Conservation (phyloP, 306 rosid species). For the Castanea sativa region DNA sequence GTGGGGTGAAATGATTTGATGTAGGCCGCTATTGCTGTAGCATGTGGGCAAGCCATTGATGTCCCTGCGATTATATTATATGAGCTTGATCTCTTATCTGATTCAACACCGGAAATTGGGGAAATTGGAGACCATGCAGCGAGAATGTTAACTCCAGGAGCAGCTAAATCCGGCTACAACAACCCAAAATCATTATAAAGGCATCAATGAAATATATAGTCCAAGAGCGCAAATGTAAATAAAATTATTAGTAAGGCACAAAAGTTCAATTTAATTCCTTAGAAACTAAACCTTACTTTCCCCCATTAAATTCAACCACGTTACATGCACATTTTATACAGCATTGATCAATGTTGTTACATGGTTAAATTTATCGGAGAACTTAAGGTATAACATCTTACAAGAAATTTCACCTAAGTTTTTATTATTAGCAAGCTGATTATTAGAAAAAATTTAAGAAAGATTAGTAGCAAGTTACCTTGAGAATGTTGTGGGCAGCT, state of each 20-base stretch:
- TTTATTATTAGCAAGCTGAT: no score
- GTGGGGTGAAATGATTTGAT: conserved; percentile 4
- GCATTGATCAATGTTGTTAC: no score
- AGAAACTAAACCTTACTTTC: no score
- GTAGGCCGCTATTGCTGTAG: neutral
- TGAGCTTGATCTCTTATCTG: neutral
- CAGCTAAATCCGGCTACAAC: conserved; percentile 26
- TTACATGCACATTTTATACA: no score
- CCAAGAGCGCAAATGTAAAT: neutral
- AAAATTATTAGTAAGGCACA: neutral
- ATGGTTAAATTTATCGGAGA: no score
- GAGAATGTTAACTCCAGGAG: conserved; percentile 23
- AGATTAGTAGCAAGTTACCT: conserved; percentile 16
- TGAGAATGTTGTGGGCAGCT: conserved; percentile 32
- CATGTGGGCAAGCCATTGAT: conserved; percentile 19
- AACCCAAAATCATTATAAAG: neutral
- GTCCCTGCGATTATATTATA: conserved; percentile 20
- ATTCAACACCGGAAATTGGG: neutral
- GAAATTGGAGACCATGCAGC: conserved; percentile 31
- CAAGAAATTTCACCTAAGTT: no score
- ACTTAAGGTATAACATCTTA: no score
- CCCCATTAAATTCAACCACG: no score
- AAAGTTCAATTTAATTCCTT: no score
- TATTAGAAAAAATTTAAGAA: no score
- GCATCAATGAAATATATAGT: no score